phyloP scores from a whole-genome alignment of 805 yeast genomes.

The Metschnikowia continentalis region DNA sequence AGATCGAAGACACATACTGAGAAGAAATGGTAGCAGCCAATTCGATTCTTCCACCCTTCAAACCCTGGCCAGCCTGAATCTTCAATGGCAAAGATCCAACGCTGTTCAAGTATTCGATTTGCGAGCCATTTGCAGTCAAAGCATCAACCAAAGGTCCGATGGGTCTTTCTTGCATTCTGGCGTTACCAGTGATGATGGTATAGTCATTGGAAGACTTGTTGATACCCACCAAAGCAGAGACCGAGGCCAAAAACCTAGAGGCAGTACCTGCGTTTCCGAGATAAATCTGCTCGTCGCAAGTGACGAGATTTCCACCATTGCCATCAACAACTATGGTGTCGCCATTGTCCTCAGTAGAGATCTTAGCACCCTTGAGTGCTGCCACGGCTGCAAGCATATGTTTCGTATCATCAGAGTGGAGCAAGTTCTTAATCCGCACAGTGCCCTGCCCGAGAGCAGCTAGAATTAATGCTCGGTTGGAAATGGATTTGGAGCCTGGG shows the following conservation, averaged over 20 bases:
- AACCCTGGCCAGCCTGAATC: slow-evolving; percentile 62
- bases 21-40: slow-evolving; percentile 95
- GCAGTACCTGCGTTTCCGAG: slow-evolving; percentile 99
- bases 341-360: slow-evolving; percentile 82
- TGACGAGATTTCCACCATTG: slow-evolving; percentile 72
- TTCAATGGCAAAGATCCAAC: slow-evolving; percentile 84
- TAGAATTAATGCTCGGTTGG: slow-evolving; percentile 87
- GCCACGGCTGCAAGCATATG: slow-evolving; percentile 89
- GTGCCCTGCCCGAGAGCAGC: slow-evolving; percentile 90
- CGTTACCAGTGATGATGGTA: slow-evolving; percentile 83
- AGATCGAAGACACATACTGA: slow-evolving; percentile 91
- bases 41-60: slow-evolving; percentile 89
- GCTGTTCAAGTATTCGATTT: slow-evolving; percentile 63
- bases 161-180: slow-evolving; percentile 96
- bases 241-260: slow-evolving; percentile 87
- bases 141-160: slow-evolving; percentile 96
- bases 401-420: slow-evolving; percentile 95
- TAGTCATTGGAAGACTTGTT: slow-evolving; percentile 34
- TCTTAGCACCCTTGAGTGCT: slow-evolving; percentile 73
- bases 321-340: slow-evolving; percentile 81
- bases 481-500: slow-evolving; percentile 96
- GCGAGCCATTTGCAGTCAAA: slow-evolving; percentile 71
- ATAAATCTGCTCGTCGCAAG: slow-evolving; percentile 67
- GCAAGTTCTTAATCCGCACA: slow-evolving; percentile 75
- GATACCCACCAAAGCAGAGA: slow-evolving; percentile 72